These are phyloP conservation scores for Dryadomyces quercus-mongolicae DNA, from an alignment of 2,329 filamentous ascomycete species.

Conservation along the genomic window DNA sequence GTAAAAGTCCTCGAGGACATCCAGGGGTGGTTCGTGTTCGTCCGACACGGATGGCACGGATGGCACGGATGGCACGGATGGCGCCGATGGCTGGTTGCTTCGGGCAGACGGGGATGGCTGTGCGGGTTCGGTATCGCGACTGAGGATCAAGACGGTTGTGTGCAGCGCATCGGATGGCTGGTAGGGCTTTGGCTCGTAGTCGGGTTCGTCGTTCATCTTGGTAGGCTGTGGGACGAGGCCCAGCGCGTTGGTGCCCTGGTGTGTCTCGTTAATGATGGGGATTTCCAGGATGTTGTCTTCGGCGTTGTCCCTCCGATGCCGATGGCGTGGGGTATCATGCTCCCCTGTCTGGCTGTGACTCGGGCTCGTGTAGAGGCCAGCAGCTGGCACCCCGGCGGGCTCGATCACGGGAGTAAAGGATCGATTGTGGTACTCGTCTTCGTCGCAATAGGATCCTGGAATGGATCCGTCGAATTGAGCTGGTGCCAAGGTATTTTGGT, in stretches of 20 bases:
- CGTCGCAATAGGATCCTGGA: constrained; percentile 6
- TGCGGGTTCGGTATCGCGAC: constrained; percentile 26
- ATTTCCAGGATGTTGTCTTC: not conserved
- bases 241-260: not conserved
- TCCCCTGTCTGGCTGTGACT: not conserved
- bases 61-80: too few relatives aligned
- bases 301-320: too few relatives aligned
- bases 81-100: not conserved
- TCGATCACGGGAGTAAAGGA: constrained; percentile 1
- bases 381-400: not conserved
- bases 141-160: constrained; percentile 37
- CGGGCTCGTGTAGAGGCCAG: not conserved
- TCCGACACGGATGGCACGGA: not conserved
- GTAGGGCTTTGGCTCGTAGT: constrained; percentile 28
- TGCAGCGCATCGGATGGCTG: constrained; percentile 22
- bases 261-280: not conserved
- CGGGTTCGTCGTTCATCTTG: constrained; percentile 4
- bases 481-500: not conserved
- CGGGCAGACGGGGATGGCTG: not conserved
- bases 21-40: constrained; percentile 10
- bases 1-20: constrained; percentile 21
- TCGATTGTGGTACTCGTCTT: constrained; percentile 7
- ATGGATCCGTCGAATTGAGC: constrained; percentile 3
- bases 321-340: not conserved
- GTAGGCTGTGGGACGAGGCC: not conserved